Percentiles rank a stretch among this genome's conserved stretches.
These are phyloP conservation scores for Tetrapisispora nanseiensis DNA, from an alignment of 805 yeast species.

Conservation along the genomic window DNA sequence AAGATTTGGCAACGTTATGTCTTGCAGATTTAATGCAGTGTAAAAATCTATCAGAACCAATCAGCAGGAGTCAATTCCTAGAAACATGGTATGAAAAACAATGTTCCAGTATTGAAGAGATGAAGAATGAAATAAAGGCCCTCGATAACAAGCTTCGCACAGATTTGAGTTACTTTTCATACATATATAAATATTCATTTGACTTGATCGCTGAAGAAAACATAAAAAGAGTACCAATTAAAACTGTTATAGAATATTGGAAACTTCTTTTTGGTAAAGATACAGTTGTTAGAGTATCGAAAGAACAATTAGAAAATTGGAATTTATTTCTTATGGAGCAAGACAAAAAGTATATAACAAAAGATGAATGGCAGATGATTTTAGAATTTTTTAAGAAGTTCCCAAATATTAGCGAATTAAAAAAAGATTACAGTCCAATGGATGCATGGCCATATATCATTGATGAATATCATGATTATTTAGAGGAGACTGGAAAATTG, in stretches of 20 bases:
- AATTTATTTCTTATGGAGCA: conserved; percentile 38
- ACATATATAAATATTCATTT: conserved; percentile 65
- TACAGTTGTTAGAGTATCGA: conserved; percentile 17
- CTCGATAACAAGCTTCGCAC: conserved; percentile 28
- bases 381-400: conserved; percentile 49
- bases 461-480: conserved; percentile 69
- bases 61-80: conserved; percentile 17
- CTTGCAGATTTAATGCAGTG: conserved; percentile 57
- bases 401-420: conserved; percentile 43
- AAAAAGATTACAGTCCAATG: conserved; percentile 53
- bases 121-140: conserved; percentile 35
- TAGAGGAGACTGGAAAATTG: conserved; percentile 5
- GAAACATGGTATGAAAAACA: conserved; percentile 18
- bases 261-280: conserved; percentile 39
- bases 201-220: conserved; percentile 52
- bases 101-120: conserved; percentile 32
- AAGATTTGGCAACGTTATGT: conserved; percentile 60
- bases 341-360: conserved; percentile 43
- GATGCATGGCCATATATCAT: conserved; percentile 90
- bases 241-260: conserved; percentile 73
- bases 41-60: conserved; percentile 12
- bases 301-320: conserved; percentile 44
- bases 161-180: conserved; percentile 38
- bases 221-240: conserved; percentile 45
- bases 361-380: conserved; percentile 83